A percentile compares a stretch with the other conserved stretches of the same genome.
Evolutionary conservation across 2,329 filamentous ascomycete species (phyloP).

Genomic region (Hypoxylon sp.): DNA sequence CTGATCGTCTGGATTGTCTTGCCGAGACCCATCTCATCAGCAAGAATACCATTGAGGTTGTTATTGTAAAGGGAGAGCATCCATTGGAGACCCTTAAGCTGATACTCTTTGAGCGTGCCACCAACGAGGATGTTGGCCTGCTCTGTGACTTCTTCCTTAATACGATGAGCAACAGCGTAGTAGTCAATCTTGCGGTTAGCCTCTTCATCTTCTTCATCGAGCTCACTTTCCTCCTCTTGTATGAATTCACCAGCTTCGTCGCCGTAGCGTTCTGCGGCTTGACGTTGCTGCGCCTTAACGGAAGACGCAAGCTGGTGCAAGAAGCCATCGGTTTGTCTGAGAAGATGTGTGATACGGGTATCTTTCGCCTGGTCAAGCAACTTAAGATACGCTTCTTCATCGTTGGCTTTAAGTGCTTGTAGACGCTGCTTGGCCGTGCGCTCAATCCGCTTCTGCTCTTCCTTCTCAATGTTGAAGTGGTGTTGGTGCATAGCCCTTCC

Average conservation of each 20-base stretch:
- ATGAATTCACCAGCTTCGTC: slow-evolving; percentile 64
- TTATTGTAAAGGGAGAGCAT: slow-evolving; percentile 99
- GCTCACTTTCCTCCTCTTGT: slow-evolving; percentile 75
- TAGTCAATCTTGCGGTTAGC: slow-evolving; percentile 90
- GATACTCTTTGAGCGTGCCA: slow-evolving; percentile 95
- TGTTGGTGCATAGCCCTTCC: slow-evolving; percentile 89
- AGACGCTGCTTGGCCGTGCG: slow-evolving; percentile 99
- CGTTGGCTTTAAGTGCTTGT: slow-evolving; percentile 97
- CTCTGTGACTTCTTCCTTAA: slow-evolving; percentile 89
- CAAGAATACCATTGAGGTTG: slow-evolving; percentile 98
- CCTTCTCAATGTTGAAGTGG: slow-evolving; percentile 97
- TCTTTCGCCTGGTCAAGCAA: slow-evolving; percentile 98
- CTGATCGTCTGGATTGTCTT: slow-evolving; percentile 99
- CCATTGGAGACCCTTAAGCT: slow-evolving; percentile 98
- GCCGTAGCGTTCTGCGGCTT: slow-evolving; percentile 82
- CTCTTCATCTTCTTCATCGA: slow-evolving; percentile 77
- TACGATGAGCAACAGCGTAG: slow-evolving; percentile 96
- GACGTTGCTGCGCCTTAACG: slow-evolving; percentile 93
- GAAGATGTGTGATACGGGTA: slow-evolving; percentile 96
- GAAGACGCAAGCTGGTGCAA: slow-evolving; percentile 94
- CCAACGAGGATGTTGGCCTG: slow-evolving; percentile 91
- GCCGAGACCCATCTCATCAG: slow-evolving; percentile 99
- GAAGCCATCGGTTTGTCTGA: slow-evolving; percentile 98
- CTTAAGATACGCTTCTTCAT: slow-evolving; percentile 98
- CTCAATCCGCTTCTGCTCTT: slow-evolving; percentile 98